phyloP scores from a whole-genome alignment of 495 filamentous ascomycete genomes.

The Podospora australis region DNA sequence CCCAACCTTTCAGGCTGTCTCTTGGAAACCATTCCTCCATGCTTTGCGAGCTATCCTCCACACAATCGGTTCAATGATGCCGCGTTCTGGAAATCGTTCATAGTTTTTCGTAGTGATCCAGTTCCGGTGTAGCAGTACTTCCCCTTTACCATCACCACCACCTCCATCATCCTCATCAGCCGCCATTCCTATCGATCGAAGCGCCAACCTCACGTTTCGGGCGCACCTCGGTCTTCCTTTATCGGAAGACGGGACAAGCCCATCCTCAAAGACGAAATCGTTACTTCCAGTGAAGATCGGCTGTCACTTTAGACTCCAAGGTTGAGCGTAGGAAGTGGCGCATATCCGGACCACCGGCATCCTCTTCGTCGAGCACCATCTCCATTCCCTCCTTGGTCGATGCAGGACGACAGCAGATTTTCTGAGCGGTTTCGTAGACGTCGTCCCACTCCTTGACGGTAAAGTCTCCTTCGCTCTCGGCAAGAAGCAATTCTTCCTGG shows the following conservation, averaged over 20 bases:
- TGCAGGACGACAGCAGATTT: conserved; percentile 51
- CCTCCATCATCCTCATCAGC: conserved; percentile 3
- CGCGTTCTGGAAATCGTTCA: too few species aligned
- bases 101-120: too few species aligned
- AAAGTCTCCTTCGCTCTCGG: conserved; percentile 77
- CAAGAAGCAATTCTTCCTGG: conserved; percentile 64
- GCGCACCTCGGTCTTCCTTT: neutral
- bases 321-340: conserved; percentile 57
- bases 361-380: conserved; percentile 37
- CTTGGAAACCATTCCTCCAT: conserved; percentile 12
- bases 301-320: conserved; percentile 52
- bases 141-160: conserved; percentile 9
- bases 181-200: neutral
- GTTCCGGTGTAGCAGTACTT: too few species aligned
- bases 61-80: too few species aligned
- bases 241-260: neutral
- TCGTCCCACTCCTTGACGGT: conserved; percentile 69
- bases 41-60: too few species aligned
- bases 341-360: conserved; percentile 36
- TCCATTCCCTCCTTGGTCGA: conserved; percentile 42
- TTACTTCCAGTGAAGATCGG: conserved; percentile 58
- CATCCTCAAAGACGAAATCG: neutral
- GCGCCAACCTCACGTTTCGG: neutral
- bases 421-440: conserved; percentile 56
- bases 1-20: conserved; percentile 11